Conservation (phyloP, 2,329 filamentous ascomycete species). For the Cercospora nicotianae region DNA sequence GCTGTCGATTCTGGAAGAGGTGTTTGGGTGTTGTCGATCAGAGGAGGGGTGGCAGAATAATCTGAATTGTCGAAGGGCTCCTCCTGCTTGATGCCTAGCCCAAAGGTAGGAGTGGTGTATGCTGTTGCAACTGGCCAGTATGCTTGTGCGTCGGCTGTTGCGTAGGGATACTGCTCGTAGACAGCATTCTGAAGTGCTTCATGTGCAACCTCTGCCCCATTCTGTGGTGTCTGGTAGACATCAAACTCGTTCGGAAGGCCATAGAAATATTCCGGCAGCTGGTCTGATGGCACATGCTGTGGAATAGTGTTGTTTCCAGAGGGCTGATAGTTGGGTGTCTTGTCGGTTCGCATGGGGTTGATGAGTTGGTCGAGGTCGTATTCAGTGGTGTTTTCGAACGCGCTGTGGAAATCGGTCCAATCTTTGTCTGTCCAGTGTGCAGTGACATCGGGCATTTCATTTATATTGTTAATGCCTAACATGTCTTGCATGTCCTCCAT, state of each 20-base stretch:
- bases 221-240: not conserved
- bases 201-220: not conserved
- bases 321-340: not conserved
- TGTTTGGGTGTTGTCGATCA: not conserved
- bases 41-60: not conserved
- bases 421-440: not conserved
- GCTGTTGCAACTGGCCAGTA: not conserved
- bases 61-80: not conserved
- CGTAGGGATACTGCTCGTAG: not conserved
- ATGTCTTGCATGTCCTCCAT: not conserved
- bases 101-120: not conserved
- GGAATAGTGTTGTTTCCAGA: not conserved
- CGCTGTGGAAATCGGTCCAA: not conserved
- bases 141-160: not conserved
- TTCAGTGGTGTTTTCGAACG: not conserved
- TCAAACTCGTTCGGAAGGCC: not conserved
- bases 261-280: not conserved
- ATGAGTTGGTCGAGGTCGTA: not conserved
- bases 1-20: not conserved
- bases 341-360: not conserved
- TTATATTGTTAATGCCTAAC: not conserved
- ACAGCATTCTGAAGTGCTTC: not conserved
- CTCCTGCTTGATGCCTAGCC: not conserved
- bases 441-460: not conserved
- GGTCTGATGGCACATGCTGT: not conserved